Base-by-base conservation (phyloP, 257 asterid species). In the Plantago major region DNA sequence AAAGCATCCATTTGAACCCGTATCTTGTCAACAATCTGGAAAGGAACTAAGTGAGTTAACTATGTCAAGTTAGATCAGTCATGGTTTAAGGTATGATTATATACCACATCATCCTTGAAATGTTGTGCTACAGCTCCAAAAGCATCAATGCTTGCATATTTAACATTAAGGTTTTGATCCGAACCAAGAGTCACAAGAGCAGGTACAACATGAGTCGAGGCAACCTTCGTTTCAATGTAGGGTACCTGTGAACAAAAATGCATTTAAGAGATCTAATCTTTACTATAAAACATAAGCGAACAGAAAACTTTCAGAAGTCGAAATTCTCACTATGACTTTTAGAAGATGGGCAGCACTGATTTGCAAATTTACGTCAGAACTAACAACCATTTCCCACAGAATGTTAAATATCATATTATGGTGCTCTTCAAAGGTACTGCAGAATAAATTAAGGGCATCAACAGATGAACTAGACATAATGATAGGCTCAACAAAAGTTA, bases 1-100 rank as follows among this genome's bases (percentile, higher is more conserved):
- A 89, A 89, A 74, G 99, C 86, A 77, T 89, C 99, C 99, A 93
- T 93, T 82, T 93, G 97, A 68, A 93, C 76, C 56, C 96, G 89
- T 68, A 93, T 93, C 85, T 93, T 93, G 77, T 93, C 99, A 50
- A 89, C 91, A 78, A 93, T 89, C 97, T 93, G 70, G 22, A 67
- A 54, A 60, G 58, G 67, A 65, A 55, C 52, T 60, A 46, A 47
- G 65, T 67, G 66, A 79, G 78, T 48, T 60, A 51, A 72, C 68
- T 57, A 42, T 51, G 54, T 37, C 33, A 55, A 26, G 28, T 67
- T n/a, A 52, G 65, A 56, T 22, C 17, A 56, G 68, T 61, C 51
- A 56, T 55, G 64, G 18, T 71, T 28, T 63, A 63, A 52, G 8
- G 42, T 51, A 54, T 63, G 60, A 37, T 33, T 17, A 17, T 50